Conservation (phyloP, 176 grass and related monocot genomes). For the Secale cereale region DNA sequence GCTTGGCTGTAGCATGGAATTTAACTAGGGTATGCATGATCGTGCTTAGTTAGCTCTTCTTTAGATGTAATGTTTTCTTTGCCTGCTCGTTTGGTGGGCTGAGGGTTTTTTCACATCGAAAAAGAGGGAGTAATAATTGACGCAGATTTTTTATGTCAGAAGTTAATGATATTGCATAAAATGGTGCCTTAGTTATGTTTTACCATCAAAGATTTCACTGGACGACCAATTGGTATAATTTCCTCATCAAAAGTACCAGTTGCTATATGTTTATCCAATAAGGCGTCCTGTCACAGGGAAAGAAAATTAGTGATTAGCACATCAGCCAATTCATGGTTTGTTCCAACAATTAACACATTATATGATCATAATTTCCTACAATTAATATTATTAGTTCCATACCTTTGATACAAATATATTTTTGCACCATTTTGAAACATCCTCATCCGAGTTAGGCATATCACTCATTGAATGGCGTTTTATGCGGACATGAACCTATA, state of each 20-base stretch:
- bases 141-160: not conserved
- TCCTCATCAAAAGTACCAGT: too few species aligned
- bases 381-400: too few species aligned
- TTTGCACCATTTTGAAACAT: too few species aligned
- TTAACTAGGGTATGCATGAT: not conserved
- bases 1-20: not conserved
- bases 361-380: not conserved
- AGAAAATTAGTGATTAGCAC: not conserved
- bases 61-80: not conserved
- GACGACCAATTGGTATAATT: too few species aligned
- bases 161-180: not conserved
- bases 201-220: too few species aligned
- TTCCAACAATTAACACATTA: not conserved
- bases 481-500: too few species aligned
- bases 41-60: not conserved
- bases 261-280: constrained; percentile 80
- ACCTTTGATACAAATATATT: too few species aligned
- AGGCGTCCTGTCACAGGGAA: constrained; percentile 47
- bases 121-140: not conserved
- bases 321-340: too few species aligned
- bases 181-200: too few species aligned
- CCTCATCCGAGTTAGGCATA: too few species aligned
- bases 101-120: not conserved
- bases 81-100: not conserved
- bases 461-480: too few species aligned